phyloP scores from a whole-genome alignment of 768 basidiomycete genomes.

The Podaxis sp. region DNA sequence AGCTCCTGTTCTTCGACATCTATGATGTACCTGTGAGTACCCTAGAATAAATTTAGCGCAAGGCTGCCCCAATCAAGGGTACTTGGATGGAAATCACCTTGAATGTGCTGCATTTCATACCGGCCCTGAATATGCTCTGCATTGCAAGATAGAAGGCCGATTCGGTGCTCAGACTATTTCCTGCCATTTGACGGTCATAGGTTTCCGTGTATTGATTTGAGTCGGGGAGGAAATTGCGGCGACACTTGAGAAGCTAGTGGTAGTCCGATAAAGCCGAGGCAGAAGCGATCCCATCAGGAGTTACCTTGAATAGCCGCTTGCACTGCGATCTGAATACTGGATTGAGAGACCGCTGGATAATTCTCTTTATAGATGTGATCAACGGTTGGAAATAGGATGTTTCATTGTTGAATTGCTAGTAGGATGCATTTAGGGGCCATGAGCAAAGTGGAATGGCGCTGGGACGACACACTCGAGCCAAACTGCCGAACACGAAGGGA shows the following conservation, averaged over 20 bases:
- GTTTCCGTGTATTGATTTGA: neutral
- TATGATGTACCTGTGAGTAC: conserved; percentile 9
- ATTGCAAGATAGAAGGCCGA: conserved; percentile 40
- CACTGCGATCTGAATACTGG: conserved; percentile 44
- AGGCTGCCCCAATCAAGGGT: neutral
- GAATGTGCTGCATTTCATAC: conserved; percentile 42
- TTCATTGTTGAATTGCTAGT: conserved; percentile 63
- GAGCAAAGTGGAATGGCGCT: neutral
- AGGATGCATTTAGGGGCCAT: conserved; percentile 1
- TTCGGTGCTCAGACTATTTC: conserved; percentile 19
- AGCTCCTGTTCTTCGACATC: conserved; percentile 11
- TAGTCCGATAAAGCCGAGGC: neutral
- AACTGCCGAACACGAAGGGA: conserved; percentile 71
- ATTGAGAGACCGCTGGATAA: conserved; percentile 54
- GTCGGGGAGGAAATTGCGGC: conserved; percentile 15
- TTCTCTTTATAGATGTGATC: conserved; percentile 46
- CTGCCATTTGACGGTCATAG: neutral
- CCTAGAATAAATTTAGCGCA: conserved; percentile 16
- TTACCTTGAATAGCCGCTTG: conserved; percentile 48
- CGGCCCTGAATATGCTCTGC: conserved; percentile 42
- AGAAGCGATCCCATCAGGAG: neutral
- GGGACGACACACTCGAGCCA: conserved; percentile 54
- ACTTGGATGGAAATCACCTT: conserved; percentile 35
- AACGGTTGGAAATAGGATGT: conserved; percentile 46
- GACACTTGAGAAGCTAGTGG: conserved; percentile 15